Conservation (phyloP, 2,329 filamentous ascomycete genomes). For the Exophiala mesophila region DNA sequence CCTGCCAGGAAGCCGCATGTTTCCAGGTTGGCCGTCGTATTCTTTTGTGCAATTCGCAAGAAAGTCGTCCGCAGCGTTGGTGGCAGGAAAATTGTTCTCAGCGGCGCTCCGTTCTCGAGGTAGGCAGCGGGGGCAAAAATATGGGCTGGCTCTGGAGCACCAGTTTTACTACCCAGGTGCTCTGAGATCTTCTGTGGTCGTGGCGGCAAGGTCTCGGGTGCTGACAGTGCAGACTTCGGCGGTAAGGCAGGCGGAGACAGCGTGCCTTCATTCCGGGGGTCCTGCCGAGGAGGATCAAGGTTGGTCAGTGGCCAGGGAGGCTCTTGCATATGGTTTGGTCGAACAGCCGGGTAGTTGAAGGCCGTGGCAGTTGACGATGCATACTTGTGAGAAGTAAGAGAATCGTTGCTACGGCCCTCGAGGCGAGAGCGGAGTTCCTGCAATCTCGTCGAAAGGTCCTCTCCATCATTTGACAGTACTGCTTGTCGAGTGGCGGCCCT, state of each 20-base stretch:
- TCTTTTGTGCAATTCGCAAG: constrained; percentile 65
- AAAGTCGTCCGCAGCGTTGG: constrained; percentile 68
- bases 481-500: constrained; percentile 59
- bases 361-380: too few species aligned
- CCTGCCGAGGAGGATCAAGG: too few species aligned
- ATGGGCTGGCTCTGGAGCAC: constrained; percentile 49
- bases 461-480: constrained; percentile 46
- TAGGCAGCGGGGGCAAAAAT: constrained; percentile 82
- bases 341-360: constrained; percentile 43
- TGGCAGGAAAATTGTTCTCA: constrained; percentile 85
- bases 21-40: constrained; percentile 78
- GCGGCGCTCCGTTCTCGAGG: constrained; percentile 79
- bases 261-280: too few species aligned
- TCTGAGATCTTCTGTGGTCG: constrained; percentile 20
- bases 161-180: constrained; percentile 7
- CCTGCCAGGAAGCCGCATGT: constrained; percentile 94
- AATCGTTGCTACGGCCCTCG: too few species aligned
- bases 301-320: too few species aligned
- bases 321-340: constrained; percentile 21
- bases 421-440: constrained; percentile 28
- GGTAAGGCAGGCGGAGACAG: constrained; percentile 15
- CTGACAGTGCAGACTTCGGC: constrained; percentile 15
- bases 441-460: constrained; percentile 45
- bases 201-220: constrained; percentile 25
- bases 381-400: too few species aligned